phyloP scores from a whole-genome alignment of 2,329 filamentous ascomycete species.

The Furcasterigmium furcatum region DNA sequence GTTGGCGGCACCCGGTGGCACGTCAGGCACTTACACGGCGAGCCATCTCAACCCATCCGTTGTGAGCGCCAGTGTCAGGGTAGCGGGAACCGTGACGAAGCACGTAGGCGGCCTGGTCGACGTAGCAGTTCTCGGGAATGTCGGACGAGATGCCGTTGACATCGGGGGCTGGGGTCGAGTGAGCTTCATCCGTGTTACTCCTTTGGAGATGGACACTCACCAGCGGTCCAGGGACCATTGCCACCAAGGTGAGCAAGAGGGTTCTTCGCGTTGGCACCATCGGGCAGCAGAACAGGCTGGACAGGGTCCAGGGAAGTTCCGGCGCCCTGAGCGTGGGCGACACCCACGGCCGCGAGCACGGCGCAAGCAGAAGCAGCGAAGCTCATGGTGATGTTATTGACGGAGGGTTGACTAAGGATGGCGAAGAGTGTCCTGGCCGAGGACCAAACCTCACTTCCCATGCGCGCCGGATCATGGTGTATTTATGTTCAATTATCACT shows the following conservation, averaged over 20 bases:
- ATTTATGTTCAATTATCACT: too few relatives aligned
- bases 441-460: too few relatives aligned
- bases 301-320: constrained; percentile 20
- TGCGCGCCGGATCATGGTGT: too few relatives aligned
- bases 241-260: constrained; percentile 47
- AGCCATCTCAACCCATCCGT: constrained; percentile 49
- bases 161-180: constrained; percentile 42
- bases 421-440: too few relatives aligned
- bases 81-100: constrained; percentile 61
- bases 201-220: constrained; percentile 23
- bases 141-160: constrained; percentile 51
- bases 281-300: constrained; percentile 20
- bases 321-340: constrained; percentile 9
- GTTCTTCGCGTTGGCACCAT: constrained; percentile 25
- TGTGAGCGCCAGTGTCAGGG: constrained; percentile 58
- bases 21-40: constrained; percentile 27
- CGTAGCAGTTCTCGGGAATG: constrained; percentile 51
- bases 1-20: too few relatives aligned
- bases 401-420: too few relatives aligned
- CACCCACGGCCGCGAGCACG: constrained; percentile 10
- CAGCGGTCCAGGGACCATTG: constrained; percentile 50
- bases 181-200: neutral
- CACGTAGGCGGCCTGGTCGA: constrained; percentile 59
- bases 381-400: constrained; percentile 1
- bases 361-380: neutral